Evolutionary conservation across 1,139 yeast species (phyloP).

Genomic region (Taphrina communis): DNA sequence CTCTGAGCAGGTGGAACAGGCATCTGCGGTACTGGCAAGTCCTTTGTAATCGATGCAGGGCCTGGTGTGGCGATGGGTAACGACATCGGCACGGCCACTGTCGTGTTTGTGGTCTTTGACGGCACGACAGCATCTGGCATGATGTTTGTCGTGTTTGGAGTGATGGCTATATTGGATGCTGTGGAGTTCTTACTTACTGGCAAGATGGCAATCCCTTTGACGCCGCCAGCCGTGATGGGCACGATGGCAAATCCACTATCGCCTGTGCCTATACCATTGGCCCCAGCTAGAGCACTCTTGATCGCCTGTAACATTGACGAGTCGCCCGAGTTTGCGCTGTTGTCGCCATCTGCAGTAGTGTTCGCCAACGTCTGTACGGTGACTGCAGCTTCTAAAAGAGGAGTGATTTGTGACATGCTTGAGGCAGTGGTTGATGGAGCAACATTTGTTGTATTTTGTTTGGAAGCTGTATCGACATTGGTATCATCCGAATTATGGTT

Average conservation of each 20-base stretch:
- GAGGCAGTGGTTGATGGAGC: background rate
- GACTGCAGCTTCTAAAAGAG: background rate
- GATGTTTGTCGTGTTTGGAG: background rate
- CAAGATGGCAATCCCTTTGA: conserved; percentile 31
- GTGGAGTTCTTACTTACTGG: conserved; percentile 14
- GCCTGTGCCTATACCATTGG: background rate
- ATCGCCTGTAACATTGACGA: background rate
- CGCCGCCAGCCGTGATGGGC: conserved; percentile 34
- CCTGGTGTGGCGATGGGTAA: background rate
- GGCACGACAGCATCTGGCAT: background rate
- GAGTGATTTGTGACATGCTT: background rate
- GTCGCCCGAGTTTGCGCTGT: background rate
- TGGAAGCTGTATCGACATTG: background rate
- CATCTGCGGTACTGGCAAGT: background rate
- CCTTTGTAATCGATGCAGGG: background rate
- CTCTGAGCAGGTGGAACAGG: background rate
- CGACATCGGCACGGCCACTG: background rate
- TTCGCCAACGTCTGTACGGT: background rate
- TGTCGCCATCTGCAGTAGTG: background rate
- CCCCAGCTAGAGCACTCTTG: background rate
- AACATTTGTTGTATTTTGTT: background rate
- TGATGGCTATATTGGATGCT: background rate
- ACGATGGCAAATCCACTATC: conserved; percentile 21
- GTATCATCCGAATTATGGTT: background rate
- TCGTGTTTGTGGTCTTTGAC: background rate